Percentiles rank a stretch among this genome's conserved stretches.
These are phyloP conservation scores for Microdochium paspali DNA, from an alignment of 2,329 filamentous ascomycete genomes.

Conservation along the genomic window DNA sequence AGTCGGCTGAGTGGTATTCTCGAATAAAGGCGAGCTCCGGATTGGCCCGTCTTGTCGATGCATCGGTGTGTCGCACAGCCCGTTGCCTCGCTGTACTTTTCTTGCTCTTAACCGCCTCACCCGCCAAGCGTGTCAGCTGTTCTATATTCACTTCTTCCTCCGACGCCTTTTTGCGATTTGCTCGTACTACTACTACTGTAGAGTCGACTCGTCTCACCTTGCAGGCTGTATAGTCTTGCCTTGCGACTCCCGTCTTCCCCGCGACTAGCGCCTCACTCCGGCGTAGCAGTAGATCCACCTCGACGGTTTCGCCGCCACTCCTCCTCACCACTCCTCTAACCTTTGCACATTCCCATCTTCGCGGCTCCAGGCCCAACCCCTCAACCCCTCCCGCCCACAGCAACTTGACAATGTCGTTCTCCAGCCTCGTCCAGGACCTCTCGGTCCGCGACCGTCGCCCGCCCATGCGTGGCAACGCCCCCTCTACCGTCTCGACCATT, in stretches of 20 bases:
- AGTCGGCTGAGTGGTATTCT: too few relatives aligned
- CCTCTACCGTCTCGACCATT: conserved; percentile 41
- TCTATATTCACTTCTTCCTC: too few relatives aligned
- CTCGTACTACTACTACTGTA: too few relatives aligned
- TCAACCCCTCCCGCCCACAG: not conserved
- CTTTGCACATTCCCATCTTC: not conserved
- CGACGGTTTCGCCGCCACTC: not conserved
- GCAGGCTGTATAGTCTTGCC: too few relatives aligned
- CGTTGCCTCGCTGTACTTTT: not conserved
- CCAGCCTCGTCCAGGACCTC: conserved; percentile 56
- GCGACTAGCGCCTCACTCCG: not conserved
- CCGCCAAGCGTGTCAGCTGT: too few relatives aligned
- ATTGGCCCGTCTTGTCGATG: not conserved
- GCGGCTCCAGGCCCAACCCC: not conserved
- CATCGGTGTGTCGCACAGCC: too few relatives aligned
- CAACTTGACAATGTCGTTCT: conserved; percentile 49
- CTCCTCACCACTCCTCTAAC: not conserved
- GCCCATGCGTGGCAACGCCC: conserved; percentile 27
- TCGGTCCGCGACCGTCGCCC: conserved; percentile 49
- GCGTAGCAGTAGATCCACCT: not conserved
- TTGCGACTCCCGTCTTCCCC: too few relatives aligned
- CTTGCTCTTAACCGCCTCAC: too few relatives aligned
- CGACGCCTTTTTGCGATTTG: too few relatives aligned
- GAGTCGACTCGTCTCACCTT: too few relatives aligned
- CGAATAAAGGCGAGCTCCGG: too few relatives aligned